phyloP scores from a whole-genome alignment of 1,284 basidiomycete species.

The Anthracocystis walkeri region DNA sequence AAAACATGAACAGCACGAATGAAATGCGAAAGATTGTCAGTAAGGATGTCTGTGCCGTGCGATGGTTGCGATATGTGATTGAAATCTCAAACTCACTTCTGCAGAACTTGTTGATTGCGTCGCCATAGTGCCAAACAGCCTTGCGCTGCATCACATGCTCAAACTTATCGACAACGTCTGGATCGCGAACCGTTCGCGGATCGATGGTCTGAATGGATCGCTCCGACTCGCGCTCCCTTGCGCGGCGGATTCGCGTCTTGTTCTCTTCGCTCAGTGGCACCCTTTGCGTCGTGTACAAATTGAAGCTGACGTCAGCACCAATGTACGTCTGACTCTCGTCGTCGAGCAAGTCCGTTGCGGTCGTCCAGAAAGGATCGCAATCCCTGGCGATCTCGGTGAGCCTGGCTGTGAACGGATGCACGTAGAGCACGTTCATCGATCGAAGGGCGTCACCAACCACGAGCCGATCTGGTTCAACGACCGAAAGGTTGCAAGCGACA shows the following conservation, averaged over 20 bases:
- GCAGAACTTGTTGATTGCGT: conserved; percentile 63
- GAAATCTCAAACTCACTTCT: conserved; percentile 26
- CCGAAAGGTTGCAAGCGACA: conserved; percentile 58
- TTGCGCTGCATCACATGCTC: conserved; percentile 61
- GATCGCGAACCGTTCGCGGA: background rate
- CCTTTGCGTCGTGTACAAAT: conserved; percentile 63
- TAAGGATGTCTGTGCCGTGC: background rate
- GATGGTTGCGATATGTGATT: background rate
- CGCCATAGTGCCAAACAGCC: conserved; percentile 65
- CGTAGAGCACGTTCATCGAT: conserved; percentile 61
- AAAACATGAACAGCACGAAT: background rate
- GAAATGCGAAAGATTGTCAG: conserved; percentile 1
- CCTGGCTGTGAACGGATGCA: conserved; percentile 37
- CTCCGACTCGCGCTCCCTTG: conserved; percentile 36
- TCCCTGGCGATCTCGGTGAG: conserved; percentile 64
- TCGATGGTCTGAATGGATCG: background rate
- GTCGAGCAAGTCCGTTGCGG: conserved; percentile 55
- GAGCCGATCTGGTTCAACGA: conserved; percentile 39
- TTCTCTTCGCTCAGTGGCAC: conserved; percentile 37
- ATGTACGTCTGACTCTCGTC: conserved; percentile 57
- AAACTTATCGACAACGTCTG: conserved; percentile 17
- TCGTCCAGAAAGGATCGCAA: conserved; percentile 67
- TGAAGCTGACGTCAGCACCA: conserved; percentile 66
- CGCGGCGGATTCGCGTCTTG: conserved; percentile 39
- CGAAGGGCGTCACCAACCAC: conserved; percentile 66